These are phyloP conservation scores for Eucalyptus lansdowneana DNA, from an alignment of 345 rosid genomes.

Conservation along the genomic window DNA sequence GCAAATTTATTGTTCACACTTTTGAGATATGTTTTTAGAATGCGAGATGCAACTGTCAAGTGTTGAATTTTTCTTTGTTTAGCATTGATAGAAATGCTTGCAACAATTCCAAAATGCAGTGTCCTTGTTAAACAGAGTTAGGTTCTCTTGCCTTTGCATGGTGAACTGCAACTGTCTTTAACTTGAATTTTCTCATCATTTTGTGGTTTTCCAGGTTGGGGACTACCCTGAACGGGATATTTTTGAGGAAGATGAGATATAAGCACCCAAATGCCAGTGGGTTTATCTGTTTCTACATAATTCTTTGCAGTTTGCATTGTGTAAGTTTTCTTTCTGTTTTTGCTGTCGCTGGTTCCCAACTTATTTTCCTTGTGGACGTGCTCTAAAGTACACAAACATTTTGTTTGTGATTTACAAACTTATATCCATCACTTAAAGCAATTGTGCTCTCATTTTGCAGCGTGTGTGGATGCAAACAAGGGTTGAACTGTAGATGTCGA, in stretches of 20 bases:
- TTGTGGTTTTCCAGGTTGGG: constrained; percentile 46
- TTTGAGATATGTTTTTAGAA: background rate
- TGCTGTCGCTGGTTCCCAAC: background rate
- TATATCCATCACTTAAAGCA: background rate
- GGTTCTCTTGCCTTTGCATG: background rate
- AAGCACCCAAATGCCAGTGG: background rate
- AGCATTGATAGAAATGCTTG: background rate
- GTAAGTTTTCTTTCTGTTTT: background rate
- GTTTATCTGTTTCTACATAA: background rate
- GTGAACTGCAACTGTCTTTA: background rate
- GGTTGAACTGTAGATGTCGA: background rate
- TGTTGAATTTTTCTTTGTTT: background rate
- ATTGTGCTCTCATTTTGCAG: background rate
- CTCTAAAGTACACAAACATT: background rate
- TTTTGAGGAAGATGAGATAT: constrained; percentile 78
- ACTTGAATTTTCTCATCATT: background rate
- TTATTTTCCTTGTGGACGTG: background rate
- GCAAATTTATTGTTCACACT: background rate
- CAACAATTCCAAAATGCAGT: background rate
- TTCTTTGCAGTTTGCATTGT: background rate
- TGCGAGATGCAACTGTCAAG: background rate
- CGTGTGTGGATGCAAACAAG: background rate
- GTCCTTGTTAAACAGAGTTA: background rate
- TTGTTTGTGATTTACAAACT: background rate
- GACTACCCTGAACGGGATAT: constrained; percentile 81